These are phyloP conservation scores for Penicillium sp. DNA, from an alignment of 2,329 filamentous ascomycete genomes.

Conservation along the genomic window DNA sequence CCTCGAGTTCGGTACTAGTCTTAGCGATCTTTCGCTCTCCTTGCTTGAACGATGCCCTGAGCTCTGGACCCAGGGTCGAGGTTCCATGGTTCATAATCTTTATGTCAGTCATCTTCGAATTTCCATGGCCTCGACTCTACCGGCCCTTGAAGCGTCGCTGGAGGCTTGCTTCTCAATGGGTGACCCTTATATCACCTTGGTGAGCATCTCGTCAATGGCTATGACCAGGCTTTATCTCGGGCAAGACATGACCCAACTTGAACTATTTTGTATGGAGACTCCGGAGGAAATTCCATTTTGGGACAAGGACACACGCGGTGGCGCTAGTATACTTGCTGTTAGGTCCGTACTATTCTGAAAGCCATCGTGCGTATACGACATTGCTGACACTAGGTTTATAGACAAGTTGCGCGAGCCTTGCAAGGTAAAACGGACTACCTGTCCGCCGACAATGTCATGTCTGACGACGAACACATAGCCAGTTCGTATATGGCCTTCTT, in stretches of 20 bases:
- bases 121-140: slow-evolving; percentile 57
- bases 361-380: not conserved
- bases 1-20: slow-evolving; percentile 57
- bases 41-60: slow-evolving; percentile 59
- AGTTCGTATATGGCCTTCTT: slow-evolving; percentile 54
- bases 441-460: slow-evolving; percentile 54
- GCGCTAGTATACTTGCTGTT: slow-evolving; percentile 58
- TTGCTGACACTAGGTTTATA: slow-evolving; percentile 17
- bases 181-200: slow-evolving; percentile 61
- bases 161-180: slow-evolving; percentile 62
- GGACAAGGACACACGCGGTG: slow-evolving; percentile 62
- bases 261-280: slow-evolving; percentile 60
- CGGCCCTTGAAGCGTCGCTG: slow-evolving; percentile 58
- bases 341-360: slow-evolving; percentile 33
- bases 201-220: slow-evolving; percentile 64
- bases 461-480: slow-evolving; percentile 59
- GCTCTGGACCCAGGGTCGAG: slow-evolving; percentile 59
- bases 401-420: slow-evolving; percentile 61
- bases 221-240: slow-evolving; percentile 60
- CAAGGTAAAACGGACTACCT: slow-evolving; percentile 63
- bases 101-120: slow-evolving; percentile 65
- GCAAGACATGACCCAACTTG: slow-evolving; percentile 62
- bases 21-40: slow-evolving; percentile 57
- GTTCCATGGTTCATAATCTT: slow-evolving; percentile 60
- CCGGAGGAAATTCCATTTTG: slow-evolving; percentile 63